Evolutionary conservation across 208 protist species (phyloP).

Genomic region (Crithidia expoeki): DNA sequence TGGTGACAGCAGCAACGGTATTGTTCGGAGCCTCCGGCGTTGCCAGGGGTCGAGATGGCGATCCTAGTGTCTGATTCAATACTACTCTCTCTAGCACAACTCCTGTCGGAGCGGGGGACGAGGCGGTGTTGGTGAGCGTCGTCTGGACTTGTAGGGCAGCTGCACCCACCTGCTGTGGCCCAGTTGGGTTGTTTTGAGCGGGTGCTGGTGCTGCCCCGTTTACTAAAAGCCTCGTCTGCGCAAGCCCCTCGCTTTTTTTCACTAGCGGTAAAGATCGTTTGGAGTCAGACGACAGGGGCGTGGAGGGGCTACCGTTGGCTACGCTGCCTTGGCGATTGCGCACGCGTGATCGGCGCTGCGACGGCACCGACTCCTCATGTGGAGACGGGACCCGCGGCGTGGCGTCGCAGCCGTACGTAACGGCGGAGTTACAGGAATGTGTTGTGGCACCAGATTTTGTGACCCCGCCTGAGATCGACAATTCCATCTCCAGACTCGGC

Average conservation of each 20-base stretch:
- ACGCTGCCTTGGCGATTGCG: neutral
- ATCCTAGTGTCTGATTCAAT: no score
- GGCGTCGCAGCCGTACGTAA: neutral
- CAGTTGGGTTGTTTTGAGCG: neutral
- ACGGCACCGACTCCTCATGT: neutral
- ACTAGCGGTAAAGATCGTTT: constrained; percentile 1
- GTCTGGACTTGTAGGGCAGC: no score
- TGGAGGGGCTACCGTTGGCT: neutral
- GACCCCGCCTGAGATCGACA: constrained; percentile 18
- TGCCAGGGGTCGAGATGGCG: no score
- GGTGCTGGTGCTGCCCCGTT: no score
- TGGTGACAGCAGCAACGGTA: no score
- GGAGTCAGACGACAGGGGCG: constrained; percentile 9
- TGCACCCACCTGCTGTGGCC: neutral
- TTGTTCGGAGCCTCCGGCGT: no score
- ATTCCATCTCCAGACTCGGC: constrained; percentile 24
- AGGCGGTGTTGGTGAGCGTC: no score
- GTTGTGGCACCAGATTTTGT: constrained; percentile 17
- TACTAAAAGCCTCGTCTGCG: no score
- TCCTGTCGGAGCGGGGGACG: no score
- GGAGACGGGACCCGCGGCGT: constrained; percentile 1
- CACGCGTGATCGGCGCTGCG: constrained; percentile 1
- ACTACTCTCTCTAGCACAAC: no score
- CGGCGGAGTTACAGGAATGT: constrained; percentile 4
- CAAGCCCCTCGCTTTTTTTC: neutral